Conservation (phyloP, 768 basidiomycete species). For the Tricholoma bakamatsutake region DNA sequence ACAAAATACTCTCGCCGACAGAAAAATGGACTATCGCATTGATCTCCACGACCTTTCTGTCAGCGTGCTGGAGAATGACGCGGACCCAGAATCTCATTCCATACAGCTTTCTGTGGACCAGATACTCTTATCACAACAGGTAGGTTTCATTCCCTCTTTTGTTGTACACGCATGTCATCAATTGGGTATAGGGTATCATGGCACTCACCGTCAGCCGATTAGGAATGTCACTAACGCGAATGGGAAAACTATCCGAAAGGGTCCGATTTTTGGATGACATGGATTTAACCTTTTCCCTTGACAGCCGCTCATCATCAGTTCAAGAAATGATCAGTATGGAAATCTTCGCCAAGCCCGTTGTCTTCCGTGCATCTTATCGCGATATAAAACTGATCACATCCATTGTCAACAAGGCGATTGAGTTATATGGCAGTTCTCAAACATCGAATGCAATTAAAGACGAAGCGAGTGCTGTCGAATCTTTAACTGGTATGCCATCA, state of each 20-base stretch:
- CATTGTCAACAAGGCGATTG: conserved; percentile 82
- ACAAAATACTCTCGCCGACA: neutral
- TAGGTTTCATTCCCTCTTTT: conserved; percentile 22
- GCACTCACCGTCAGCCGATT: conserved; percentile 75
- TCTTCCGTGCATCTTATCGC: conserved; percentile 92
- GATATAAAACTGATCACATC: conserved; percentile 86
- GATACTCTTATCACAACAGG: conserved; percentile 88
- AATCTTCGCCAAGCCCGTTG: conserved; percentile 71
- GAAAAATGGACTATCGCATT: conserved; percentile 57
- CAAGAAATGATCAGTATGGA: conserved; percentile 83
- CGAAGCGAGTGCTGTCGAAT: neutral
- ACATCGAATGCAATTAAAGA: conserved; percentile 11
- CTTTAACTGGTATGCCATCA: conserved; percentile 5
- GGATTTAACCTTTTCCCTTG: conserved; percentile 81
- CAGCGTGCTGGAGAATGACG: conserved; percentile 81
- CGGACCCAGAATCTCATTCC: conserved; percentile 73
- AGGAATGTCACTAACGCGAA: conserved; percentile 90
- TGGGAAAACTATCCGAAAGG: conserved; percentile 78
- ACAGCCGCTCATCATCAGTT: conserved; percentile 65
- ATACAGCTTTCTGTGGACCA: conserved; percentile 83
- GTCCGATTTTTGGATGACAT: conserved; percentile 93
- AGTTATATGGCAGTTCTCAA: conserved; percentile 55
- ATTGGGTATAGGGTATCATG: conserved; percentile 54
- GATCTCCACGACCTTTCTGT: conserved; percentile 90
- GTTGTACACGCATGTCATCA: neutral